These are phyloP conservation scores for Cicer chorassanicum DNA, from an alignment of 306 rosid species.

Conservation along the genomic window DNA sequence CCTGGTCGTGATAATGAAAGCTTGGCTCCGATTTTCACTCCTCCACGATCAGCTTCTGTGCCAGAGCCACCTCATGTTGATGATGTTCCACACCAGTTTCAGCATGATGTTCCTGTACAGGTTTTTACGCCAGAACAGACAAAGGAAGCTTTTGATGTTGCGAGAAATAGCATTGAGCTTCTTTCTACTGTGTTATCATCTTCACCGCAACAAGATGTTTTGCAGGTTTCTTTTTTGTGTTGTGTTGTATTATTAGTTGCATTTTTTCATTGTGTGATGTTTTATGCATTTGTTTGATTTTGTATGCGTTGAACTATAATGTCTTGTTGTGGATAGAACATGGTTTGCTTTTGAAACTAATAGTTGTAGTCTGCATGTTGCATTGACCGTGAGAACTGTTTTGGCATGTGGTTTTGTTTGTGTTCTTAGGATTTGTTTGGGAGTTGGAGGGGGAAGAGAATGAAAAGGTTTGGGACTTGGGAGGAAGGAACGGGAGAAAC, in stretches of 20 bases:
- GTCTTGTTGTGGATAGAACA: conserved; percentile 9
- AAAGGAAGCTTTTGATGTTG: conserved; percentile 94
- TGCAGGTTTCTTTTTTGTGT: conserved; percentile 58
- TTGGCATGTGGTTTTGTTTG: conserved; percentile 12
- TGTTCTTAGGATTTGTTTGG: conserved; percentile 5
- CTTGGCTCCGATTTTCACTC: conserved; percentile 95
- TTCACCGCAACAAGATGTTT: conserved; percentile 87
- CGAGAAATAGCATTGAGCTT: conserved; percentile 94
- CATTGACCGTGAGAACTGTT: conserved; percentile 1
- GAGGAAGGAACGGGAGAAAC: neutral
- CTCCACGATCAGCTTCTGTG: conserved; percentile 69
- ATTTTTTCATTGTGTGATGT: neutral
- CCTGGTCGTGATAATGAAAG: conserved; percentile 98
- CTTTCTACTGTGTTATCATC: conserved; percentile 87
- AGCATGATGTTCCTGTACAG: conserved; percentile 58
- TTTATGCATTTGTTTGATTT: conserved; percentile 1
- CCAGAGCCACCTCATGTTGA: conserved; percentile 58
- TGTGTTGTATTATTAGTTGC: conserved; percentile 21
- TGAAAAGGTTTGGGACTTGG: neutral
- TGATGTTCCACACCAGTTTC: conserved; percentile 58
- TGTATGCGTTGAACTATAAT: neutral
- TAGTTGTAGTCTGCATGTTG: neutral
- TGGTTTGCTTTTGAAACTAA: conserved; percentile 9
- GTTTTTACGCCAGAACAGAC: conserved; percentile 78
- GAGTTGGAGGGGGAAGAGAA: neutral